Conservation (phyloP, 208 protist genomes). For the Trichomonas tenax region DNA sequence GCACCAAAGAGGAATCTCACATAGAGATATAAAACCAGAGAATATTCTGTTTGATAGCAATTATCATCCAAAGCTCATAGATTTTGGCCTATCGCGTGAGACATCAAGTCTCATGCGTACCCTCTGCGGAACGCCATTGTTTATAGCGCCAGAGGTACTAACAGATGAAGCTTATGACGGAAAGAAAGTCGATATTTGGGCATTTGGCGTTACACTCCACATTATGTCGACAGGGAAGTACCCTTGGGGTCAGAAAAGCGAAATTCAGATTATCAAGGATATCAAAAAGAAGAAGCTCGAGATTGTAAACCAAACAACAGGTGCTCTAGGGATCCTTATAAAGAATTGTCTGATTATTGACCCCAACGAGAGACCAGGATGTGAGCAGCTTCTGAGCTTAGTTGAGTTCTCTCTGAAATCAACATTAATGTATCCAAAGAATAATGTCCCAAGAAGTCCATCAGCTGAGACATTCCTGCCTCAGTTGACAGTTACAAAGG, state of each 20-base stretch:
- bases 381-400: no score
- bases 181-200: not conserved
- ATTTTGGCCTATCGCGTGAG: not conserved
- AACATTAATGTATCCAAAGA: no score
- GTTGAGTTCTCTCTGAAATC: no score
- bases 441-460: no score
- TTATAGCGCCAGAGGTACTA: not conserved
- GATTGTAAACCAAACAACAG: no score
- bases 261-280: no score
- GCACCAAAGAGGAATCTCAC: not conserved
- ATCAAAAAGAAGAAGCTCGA: no score
- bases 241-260: not conserved
- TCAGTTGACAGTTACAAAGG: no score
- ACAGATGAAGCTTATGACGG: not conserved
- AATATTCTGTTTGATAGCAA: not conserved
- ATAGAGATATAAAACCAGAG: not conserved
- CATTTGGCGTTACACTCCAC: not conserved
- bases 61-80: not conserved
- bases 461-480: no score
- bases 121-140: not conserved
- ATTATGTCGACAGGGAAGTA: not conserved
- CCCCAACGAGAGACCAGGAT: no score
- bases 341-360: no score
- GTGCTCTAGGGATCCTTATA: no score
- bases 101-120: not conserved